These are phyloP conservation scores for Colletotrichum falcatum DNA, from an alignment of 2,329 filamentous ascomycete species.

Conservation along the genomic window DNA sequence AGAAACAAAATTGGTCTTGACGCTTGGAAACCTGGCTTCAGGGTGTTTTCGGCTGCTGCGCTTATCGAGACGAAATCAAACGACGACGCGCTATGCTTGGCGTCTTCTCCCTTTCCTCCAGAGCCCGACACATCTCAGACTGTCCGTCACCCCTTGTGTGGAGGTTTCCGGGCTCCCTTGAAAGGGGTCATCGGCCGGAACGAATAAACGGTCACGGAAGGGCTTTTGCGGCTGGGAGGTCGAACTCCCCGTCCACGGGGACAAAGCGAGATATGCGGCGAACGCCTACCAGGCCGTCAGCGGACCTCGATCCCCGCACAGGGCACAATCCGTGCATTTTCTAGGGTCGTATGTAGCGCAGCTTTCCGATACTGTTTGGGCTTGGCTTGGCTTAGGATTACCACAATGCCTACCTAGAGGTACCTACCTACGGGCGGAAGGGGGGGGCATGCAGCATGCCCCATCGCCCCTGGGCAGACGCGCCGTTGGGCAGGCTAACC, in stretches of 20 bases:
- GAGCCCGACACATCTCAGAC: constrained; percentile 26
- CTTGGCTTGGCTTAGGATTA: constrained; percentile 23
- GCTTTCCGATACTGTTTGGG: constrained; percentile 25
- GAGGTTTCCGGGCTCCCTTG: constrained; percentile 22
- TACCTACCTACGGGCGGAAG: neutral
- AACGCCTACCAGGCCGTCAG: constrained; percentile 27
- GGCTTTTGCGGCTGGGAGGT: constrained; percentile 14
- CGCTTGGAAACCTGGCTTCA: constrained; percentile 10
- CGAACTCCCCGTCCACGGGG: constrained; percentile 24
- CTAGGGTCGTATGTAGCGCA: constrained; percentile 37
- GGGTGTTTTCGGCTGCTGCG: constrained; percentile 20
- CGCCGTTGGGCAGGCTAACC: constrained; percentile 17
- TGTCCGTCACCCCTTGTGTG: constrained; percentile 23
- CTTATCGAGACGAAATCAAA: constrained; percentile 14
- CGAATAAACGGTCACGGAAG: constrained; percentile 1
- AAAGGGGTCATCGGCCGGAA: constrained; percentile 32
- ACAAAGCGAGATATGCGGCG: constrained; percentile 33
- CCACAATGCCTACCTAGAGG: constrained; percentile 3
- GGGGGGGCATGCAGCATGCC: neutral
- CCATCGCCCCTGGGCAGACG: constrained; percentile 20
- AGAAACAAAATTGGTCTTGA: too few relatives aligned
- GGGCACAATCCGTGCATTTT: constrained; percentile 34
- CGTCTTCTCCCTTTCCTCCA: constrained; percentile 18
- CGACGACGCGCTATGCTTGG: neutral
- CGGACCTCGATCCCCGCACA: constrained; percentile 37